phyloP scores from a whole-genome alignment of 2,329 filamentous ascomycete genomes.

The Zymoseptoria ardabiliae region DNA sequence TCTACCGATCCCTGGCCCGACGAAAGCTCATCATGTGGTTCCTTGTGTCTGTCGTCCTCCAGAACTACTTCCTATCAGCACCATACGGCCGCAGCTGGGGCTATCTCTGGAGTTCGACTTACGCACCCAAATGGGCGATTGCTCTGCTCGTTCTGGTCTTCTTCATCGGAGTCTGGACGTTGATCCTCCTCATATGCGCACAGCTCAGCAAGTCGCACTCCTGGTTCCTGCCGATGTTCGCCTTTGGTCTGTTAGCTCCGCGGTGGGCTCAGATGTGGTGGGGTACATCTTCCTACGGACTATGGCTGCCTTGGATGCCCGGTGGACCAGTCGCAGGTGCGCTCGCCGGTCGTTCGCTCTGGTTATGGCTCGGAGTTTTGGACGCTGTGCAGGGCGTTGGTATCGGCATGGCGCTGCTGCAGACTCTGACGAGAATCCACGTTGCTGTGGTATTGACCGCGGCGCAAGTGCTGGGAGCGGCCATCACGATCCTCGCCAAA shows the following conservation, averaged over 20 bases:
- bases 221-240: conserved; percentile 59
- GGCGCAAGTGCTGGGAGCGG: conserved; percentile 53
- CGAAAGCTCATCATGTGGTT: conserved; percentile 60
- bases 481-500: conserved; percentile 53
- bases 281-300: conserved; percentile 51
- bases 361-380: conserved; percentile 58
- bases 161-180: conserved; percentile 48
- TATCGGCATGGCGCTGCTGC: conserved; percentile 58
- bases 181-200: conserved; percentile 43
- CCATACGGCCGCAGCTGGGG: conserved; percentile 59
- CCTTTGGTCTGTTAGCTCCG: conserved; percentile 56
- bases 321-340: conserved; percentile 25
- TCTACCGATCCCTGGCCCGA: conserved; percentile 52
- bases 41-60: conserved; percentile 53
- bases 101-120: conserved; percentile 51
- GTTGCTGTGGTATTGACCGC: conserved; percentile 53
- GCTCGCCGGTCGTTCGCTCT: conserved; percentile 47
- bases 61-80: conserved; percentile 58
- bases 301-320: conserved; percentile 53
- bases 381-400: conserved; percentile 58
- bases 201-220: conserved; percentile 51
- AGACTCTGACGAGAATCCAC: conserved; percentile 54
- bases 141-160: conserved; percentile 47
- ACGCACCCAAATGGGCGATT: conserved; percentile 49
- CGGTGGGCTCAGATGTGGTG: conserved; percentile 61